phyloP scores from a whole-genome alignment of 2,329 filamentous ascomycete genomes.

The Elsinoe australis region DNA sequence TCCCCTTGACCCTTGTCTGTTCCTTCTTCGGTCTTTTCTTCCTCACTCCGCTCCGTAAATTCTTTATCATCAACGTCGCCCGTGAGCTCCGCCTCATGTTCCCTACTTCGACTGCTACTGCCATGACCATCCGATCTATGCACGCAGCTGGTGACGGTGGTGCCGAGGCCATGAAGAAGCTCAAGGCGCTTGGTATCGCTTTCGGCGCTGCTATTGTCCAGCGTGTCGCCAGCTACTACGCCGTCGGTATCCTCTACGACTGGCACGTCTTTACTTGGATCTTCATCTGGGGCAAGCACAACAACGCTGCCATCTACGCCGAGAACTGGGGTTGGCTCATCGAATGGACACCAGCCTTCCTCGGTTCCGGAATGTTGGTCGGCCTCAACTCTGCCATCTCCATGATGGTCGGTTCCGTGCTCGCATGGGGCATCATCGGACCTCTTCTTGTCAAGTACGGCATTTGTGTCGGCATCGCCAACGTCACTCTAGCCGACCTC shows the following conservation, averaged over 20 bases:
- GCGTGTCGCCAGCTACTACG: constrained; percentile 53
- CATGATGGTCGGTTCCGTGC: constrained; percentile 49
- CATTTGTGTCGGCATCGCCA: constrained; percentile 19
- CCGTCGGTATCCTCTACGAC: constrained; percentile 50
- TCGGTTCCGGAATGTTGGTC: constrained; percentile 52
- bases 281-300: constrained; percentile 43
- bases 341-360: constrained; percentile 54
- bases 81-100: constrained; percentile 54
- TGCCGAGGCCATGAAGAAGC: constrained; percentile 48
- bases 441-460: constrained; percentile 49
- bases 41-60: constrained; percentile 53
- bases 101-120: constrained; percentile 53
- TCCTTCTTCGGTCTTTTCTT: constrained; percentile 60
- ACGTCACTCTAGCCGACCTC: constrained; percentile 6
- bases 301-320: constrained; percentile 44
- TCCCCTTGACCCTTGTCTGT: constrained; percentile 54
- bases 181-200: constrained; percentile 47
- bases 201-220: constrained; percentile 46
- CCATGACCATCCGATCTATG: constrained; percentile 57
- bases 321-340: constrained; percentile 58
- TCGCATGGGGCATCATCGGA: constrained; percentile 52
- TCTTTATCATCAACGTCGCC: constrained; percentile 60
- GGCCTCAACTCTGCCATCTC: constrained; percentile 53
- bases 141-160: constrained; percentile 49
- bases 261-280: constrained; percentile 40